Percentiles rank a stretch among this genome's conserved stretches.
phyloP scores from a whole-genome alignment of 2,329 filamentous ascomycete genomes.

The Claviceps pusilla region DNA sequence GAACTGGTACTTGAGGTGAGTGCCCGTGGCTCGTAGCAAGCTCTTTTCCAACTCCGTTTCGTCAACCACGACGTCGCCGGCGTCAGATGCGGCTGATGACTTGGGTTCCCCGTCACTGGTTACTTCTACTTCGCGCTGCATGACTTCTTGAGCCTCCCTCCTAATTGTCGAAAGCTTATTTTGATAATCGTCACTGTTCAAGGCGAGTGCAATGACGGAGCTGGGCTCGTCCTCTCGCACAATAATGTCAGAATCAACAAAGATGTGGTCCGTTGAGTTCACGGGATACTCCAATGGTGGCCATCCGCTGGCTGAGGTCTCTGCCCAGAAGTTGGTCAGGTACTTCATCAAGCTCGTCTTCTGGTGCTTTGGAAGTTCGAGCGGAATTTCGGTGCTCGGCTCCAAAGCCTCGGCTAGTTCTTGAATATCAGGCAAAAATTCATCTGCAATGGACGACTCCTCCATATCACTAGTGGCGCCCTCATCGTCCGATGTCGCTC shows the following conservation, averaged over 20 bases:
- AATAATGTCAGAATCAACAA: conserved; percentile 92
- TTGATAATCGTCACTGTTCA: conserved; percentile 77
- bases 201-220: conserved; percentile 83
- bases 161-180: conserved; percentile 60
- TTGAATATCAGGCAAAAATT: conserved; percentile 48
- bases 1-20: conserved; percentile 92
- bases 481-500: conserved; percentile 55
- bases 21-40: conserved; percentile 69
- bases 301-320: conserved; percentile 92
- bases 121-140: conserved; percentile 22
- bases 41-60: conserved; percentile 74
- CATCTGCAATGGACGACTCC: conserved; percentile 54
- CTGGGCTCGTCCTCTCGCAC: conserved; percentile 95
- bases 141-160: conserved; percentile 29
- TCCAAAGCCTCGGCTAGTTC: conserved; percentile 49
- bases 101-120: conserved; percentile 15
- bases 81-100: conserved; percentile 21
- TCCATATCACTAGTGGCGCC: conserved; percentile 58
- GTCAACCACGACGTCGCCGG: conserved; percentile 27
- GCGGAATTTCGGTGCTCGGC: conserved; percentile 41
- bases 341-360: conserved; percentile 90
- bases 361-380: conserved; percentile 81
- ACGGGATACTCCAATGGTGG: conserved; percentile 82
- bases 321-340: conserved; percentile 95
- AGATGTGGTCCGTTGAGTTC: conserved; percentile 78